These are phyloP conservation scores for Talaromyces thailandensis DNA, from an alignment of 495 filamentous ascomycete genomes.

Conservation along the genomic window DNA sequence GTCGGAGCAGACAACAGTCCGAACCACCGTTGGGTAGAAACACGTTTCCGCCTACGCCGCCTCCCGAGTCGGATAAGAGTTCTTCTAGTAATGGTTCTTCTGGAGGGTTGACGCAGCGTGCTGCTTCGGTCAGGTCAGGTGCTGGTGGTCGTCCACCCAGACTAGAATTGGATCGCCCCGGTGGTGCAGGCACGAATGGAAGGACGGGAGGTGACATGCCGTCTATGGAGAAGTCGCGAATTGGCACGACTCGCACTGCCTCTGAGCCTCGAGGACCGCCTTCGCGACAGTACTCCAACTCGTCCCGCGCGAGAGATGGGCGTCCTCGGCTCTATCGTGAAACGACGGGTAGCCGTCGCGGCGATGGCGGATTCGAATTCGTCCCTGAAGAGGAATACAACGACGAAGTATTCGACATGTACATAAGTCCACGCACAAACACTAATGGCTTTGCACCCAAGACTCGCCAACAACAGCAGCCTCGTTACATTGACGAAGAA, in stretches of 20 bases:
- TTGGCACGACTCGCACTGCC: constrained; percentile 45
- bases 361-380: constrained; percentile 23
- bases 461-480: constrained; percentile 34
- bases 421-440: constrained; percentile 29
- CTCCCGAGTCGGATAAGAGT: constrained; percentile 67
- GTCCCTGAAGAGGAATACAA: constrained; percentile 45
- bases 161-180: constrained; percentile 29
- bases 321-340: constrained; percentile 12
- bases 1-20: constrained; percentile 69
- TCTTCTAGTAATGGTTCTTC: constrained; percentile 13
- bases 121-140: constrained; percentile 23
- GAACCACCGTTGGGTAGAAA: constrained; percentile 80
- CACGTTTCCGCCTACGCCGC: constrained; percentile 91
- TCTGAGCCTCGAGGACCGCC: constrained; percentile 43
- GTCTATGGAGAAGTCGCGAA: constrained; percentile 29
- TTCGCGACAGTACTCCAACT: constrained; percentile 13
- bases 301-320: constrained; percentile 5
- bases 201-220: constrained; percentile 14
- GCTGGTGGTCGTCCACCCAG: constrained; percentile 28
- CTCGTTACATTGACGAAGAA: constrained; percentile 59
- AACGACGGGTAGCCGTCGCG: constrained; percentile 19
- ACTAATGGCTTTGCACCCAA: constrained; percentile 18
- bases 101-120: constrained; percentile 15
- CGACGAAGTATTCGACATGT: constrained; percentile 66
- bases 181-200: constrained; percentile 17